Evolutionary conservation across 2,329 filamentous ascomycete species (phyloP), one percentile per base, ranked within the genome.

Genomic region (Ascochyta viciae-villosae): DNA sequence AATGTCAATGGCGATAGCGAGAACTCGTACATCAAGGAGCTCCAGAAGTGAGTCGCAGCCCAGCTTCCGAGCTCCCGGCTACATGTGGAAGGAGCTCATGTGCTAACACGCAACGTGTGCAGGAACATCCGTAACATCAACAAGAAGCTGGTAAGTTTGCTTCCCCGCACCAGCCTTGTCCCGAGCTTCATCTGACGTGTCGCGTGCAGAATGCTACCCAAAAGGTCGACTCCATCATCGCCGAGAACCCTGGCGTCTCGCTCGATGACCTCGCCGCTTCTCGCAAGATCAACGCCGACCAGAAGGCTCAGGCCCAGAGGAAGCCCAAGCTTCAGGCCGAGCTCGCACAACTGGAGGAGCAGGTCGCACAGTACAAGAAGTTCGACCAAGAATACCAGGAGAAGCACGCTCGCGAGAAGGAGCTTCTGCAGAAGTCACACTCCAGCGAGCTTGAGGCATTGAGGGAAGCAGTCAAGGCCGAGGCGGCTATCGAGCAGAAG

Each of bases 61-160:
- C 34, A 44, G 24, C 55, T 50, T 50, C 24, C 26, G 13, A 41
- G n/a, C 40, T 35, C 35, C 29, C 45, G 45, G 49, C 42, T 39
- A 50, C 37, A 48, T 22, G 16, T n/a, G 39, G 16, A 39, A 41
- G 29, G 49, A 48, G 37, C 31, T 50, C 34, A 34, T 33, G 34
- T 55, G 57, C 67, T 74, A 46, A 74, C 42, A 35, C 39, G 6
- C 19, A 16, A 26, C 38, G 19, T 35, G 39, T 38, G 22, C 58
- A 96, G 92, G 83, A 92, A 87, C 77, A 90, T 97, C 68, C 92
- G 94, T 73, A 96, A 95, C 77, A 81, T 95, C 71, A 90, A 88
- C 82, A 98, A 97, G 85, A 97, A 97, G 81, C 88, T 98, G 70
- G 91, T 96, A 79, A 80, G 90, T 81, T 26, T 16, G 27, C 6